Evolutionary conservation across 1,284 basidiomycete species (phyloP).

Genomic region (Prillingera fragicola): DNA sequence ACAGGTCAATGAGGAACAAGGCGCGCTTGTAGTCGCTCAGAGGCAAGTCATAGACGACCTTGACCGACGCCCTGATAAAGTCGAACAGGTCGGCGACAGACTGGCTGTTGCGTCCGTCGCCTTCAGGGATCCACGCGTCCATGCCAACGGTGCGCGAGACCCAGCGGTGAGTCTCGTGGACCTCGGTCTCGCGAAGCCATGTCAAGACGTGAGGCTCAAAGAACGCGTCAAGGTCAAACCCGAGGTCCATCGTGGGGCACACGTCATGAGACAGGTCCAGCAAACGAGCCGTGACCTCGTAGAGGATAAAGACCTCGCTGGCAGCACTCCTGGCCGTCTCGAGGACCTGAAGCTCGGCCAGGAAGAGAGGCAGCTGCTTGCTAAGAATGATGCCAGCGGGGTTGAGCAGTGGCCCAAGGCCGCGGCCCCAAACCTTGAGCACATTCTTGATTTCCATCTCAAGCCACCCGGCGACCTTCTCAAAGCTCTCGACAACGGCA

Average conservation of each 20-base stretch:
- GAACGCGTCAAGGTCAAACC: slow-evolving; percentile 44
- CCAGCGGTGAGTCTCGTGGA: slow-evolving; percentile 43
- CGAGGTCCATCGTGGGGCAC: slow-evolving; percentile 37
- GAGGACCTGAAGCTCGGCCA: slow-evolving; percentile 43
- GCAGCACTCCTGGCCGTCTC: slow-evolving; percentile 32
- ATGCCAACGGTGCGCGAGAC: slow-evolving; percentile 44
- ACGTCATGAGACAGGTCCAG: slow-evolving; percentile 40
- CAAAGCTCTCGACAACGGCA: slow-evolving; percentile 34
- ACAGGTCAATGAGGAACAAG: slow-evolving; percentile 45
- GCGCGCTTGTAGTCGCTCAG: slow-evolving; percentile 45
- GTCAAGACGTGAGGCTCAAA: slow-evolving; percentile 47
- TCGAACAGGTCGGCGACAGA: slow-evolving; percentile 47
- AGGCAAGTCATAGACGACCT: slow-evolving; percentile 40
- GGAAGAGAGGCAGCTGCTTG: slow-evolving; percentile 45
- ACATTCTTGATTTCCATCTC: slow-evolving; percentile 36
- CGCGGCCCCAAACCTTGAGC: slow-evolving; percentile 31
- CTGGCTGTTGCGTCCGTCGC: slow-evolving; percentile 39
- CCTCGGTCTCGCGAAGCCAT: slow-evolving; percentile 45
- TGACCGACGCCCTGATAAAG: slow-evolving; percentile 38
- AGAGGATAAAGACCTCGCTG: slow-evolving; percentile 42
- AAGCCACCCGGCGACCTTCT: slow-evolving; percentile 43
- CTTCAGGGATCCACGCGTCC: slow-evolving; percentile 48
- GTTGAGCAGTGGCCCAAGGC: slow-evolving; percentile 29
- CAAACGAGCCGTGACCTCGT: slow-evolving; percentile 39
- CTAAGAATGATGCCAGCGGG: slow-evolving; percentile 41